Conservation (phyloP, 768 basidiomycete genomes). For the Phanerochaete carnosa region DNA sequence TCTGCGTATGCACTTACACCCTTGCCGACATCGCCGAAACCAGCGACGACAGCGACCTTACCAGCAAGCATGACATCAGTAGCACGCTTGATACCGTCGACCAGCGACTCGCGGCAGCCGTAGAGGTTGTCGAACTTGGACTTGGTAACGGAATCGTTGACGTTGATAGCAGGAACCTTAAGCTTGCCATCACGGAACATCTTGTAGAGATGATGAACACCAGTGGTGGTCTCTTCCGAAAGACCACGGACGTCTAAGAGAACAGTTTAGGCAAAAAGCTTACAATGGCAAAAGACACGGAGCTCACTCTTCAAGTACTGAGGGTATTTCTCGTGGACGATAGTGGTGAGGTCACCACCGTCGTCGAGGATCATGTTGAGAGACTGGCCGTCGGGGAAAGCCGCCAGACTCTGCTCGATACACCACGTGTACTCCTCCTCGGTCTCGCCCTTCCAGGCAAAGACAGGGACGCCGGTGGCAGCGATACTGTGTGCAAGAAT, state of each 20-base stretch:
- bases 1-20: constrained; percentile 65
- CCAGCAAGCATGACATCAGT: constrained; percentile 99
- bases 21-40: constrained; percentile 99
- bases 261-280: constrained; percentile 3
- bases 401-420: constrained; percentile 90
- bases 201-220: constrained; percentile 99
- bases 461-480: constrained; percentile 97
- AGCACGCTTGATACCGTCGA: constrained; percentile 99
- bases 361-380: constrained; percentile 99
- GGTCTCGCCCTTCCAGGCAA: constrained; percentile 99
- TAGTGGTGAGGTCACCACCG: constrained; percentile 91
- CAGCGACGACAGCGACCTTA: constrained; percentile 98
- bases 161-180: constrained; percentile 98
- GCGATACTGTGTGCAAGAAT: constrained; percentile 61
- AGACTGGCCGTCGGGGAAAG: constrained; percentile 80
- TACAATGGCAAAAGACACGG: not conserved
- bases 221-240: constrained; percentile 99
- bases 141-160: constrained; percentile 99
- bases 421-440: constrained; percentile 99
- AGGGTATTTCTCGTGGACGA: constrained; percentile 96
- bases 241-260: constrained; percentile 79
- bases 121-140: constrained; percentile 99
- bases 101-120: constrained; percentile 98
- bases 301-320: constrained; percentile 72
- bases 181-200: constrained; percentile 93